These are phyloP conservation scores for Leishmania braziliensis DNA, from an alignment of 208 protist genomes.

Conservation along the genomic window DNA sequence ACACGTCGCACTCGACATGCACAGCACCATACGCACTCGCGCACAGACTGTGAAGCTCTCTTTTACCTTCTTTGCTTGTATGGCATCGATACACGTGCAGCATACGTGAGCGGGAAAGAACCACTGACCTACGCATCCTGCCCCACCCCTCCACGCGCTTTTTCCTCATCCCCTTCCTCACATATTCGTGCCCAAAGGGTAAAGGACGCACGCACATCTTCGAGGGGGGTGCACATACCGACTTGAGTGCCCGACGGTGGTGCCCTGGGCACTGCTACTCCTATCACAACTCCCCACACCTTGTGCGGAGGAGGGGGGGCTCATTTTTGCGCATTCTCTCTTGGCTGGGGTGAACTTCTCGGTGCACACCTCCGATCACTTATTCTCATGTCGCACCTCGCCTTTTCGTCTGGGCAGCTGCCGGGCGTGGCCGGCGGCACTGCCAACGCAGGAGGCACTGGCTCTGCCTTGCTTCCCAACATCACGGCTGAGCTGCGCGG, in stretches of 20 bases:
- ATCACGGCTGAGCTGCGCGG: constrained; percentile 58
- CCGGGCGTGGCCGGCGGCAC: constrained; percentile 4
- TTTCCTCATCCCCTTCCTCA: neutral
- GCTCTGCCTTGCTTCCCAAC: constrained; percentile 42
- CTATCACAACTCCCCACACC: neutral
- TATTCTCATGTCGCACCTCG: neutral
- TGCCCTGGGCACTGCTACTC: neutral
- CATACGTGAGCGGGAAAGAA: neutral
- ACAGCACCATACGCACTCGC: neutral
- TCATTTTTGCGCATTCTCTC: neutral
- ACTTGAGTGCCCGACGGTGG: neutral
- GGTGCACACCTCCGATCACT: neutral
- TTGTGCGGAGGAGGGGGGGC: neutral
- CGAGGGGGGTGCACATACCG: neutral
- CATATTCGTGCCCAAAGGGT: neutral
- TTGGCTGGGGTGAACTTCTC: neutral
- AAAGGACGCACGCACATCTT: neutral
- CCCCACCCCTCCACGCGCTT: neutral
- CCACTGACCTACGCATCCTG: neutral
- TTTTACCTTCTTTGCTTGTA: neutral
- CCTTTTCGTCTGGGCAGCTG: neutral
- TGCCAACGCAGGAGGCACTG: constrained; percentile 15
- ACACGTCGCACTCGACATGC: neutral
- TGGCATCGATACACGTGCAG: neutral
- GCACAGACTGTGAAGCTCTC: neutral